Conservation (phyloP, 2,329 filamentous ascomycete species). For the Penicillium sp. region DNA sequence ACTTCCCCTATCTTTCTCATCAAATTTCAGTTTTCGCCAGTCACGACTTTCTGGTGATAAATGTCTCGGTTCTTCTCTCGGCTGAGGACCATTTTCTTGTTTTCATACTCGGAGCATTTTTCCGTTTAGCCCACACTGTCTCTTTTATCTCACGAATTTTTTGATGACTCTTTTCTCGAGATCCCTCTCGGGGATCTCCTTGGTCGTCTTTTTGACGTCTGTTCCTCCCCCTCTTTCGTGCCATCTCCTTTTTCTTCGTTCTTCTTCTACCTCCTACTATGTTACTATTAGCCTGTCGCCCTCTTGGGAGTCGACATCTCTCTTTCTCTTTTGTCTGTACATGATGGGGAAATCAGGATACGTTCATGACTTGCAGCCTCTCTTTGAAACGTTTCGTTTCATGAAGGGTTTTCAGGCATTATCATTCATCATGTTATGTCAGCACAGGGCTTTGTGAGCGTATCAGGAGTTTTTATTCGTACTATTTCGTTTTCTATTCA, state of each 20-base stretch:
- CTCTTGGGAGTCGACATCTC: conserved; percentile 9
- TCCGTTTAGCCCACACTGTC: conserved; percentile 17
- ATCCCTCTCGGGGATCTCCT: neutral
- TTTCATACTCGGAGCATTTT: conserved; percentile 12
- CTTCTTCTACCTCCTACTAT: conserved; percentile 15
- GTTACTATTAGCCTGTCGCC: conserved; percentile 13
- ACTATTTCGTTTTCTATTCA: conserved; percentile 3
- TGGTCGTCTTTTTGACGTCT: conserved; percentile 12
- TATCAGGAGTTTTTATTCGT: conserved; percentile 9
- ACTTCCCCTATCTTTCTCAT: conserved; percentile 15
- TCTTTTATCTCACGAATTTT: conserved; percentile 11
- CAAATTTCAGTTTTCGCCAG: conserved; percentile 17
- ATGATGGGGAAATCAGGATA: conserved; percentile 22
- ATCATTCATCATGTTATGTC: conserved; percentile 8
- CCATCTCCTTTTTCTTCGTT: conserved; percentile 10
- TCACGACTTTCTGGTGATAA: conserved; percentile 20
- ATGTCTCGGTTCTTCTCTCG: conserved; percentile 11
- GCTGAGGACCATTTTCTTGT: conserved; percentile 11
- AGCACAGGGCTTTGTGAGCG: conserved; percentile 6
- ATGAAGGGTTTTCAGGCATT: conserved; percentile 1
- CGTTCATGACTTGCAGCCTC: conserved; percentile 17
- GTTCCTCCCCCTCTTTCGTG: conserved; percentile 7
- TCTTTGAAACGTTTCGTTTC: neutral
- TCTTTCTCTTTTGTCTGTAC: conserved; percentile 21
- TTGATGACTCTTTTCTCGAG: conserved; percentile 9